phyloP scores from a whole-genome alignment of 805 yeast species.

The Metschnikowia arizonensis region DNA sequence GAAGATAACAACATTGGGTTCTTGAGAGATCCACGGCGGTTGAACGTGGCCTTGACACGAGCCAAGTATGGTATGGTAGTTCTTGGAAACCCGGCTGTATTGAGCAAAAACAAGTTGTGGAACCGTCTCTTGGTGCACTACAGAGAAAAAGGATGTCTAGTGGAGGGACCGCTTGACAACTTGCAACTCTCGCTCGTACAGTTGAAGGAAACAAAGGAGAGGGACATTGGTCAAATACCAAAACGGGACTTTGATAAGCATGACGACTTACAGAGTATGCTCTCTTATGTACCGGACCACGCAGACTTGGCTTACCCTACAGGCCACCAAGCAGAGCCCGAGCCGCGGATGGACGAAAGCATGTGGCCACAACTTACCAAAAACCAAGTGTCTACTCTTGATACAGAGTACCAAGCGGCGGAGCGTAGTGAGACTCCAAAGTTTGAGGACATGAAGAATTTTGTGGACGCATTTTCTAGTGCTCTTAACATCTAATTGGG shows the following conservation, averaged over 20 bases:
- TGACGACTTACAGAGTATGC: conserved; percentile 18
- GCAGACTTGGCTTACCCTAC: conserved; percentile 3
- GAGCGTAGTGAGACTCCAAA: conserved; percentile 1
- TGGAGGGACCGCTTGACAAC: conserved; percentile 82
- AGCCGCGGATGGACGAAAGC: conserved; percentile 10
- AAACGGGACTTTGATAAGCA: conserved; percentile 2
- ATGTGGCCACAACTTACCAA: conserved; percentile 17
- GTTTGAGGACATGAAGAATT: conserved; percentile 9
- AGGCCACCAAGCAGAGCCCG: not conserved
- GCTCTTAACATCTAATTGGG: conserved; percentile 13
- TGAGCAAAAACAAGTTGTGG: conserved; percentile 73
- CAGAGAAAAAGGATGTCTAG: conserved; percentile 81
- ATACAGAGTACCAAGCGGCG: conserved; percentile 1
- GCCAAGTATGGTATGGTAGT: conserved; percentile 44
- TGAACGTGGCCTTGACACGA: conserved; percentile 43
- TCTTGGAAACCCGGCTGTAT: conserved; percentile 78
- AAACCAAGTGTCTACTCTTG: conserved; percentile 15
- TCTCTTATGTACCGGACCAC: conserved; percentile 14
- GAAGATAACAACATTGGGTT: conserved; percentile 40
- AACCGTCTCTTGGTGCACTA: conserved; percentile 69
- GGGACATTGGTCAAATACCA: not conserved
- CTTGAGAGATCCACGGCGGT: conserved; percentile 41
- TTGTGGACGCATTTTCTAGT: conserved; percentile 18
- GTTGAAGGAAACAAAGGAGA: conserved; percentile 19
- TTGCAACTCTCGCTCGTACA: conserved; percentile 69